Conservation (phyloP, 2,329 filamentous ascomycete species). For the Leptodontidium sp. region DNA sequence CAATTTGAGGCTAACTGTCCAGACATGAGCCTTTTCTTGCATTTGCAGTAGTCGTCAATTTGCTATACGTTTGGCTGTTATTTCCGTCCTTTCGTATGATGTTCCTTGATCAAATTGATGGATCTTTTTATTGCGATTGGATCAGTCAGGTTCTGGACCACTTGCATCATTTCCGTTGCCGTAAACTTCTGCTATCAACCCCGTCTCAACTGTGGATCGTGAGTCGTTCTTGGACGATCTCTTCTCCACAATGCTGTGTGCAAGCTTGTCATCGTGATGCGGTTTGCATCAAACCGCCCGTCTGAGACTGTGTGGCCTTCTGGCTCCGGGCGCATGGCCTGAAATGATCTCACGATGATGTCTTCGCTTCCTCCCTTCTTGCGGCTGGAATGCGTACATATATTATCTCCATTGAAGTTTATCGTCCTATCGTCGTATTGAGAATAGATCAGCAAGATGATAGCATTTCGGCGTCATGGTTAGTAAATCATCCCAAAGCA, state of each 20-base stretch:
- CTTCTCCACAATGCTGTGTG: neutral
- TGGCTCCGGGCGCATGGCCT: slow-evolving; percentile 1
- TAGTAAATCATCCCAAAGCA: too few relatives aligned
- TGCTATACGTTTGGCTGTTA: neutral
- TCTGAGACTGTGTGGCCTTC: neutral
- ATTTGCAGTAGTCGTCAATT: neutral
- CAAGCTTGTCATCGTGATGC: neutral
- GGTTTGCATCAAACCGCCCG: too few relatives aligned
- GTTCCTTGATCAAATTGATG: neutral
- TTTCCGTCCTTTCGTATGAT: neutral
- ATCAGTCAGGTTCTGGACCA: neutral
- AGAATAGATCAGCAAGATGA: slow-evolving; percentile 8
- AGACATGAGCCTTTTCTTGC: neutral
- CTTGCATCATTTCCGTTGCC: neutral
- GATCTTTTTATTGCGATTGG: neutral
- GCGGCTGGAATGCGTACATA: neutral
- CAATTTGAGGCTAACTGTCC: neutral
- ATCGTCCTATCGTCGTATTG: neutral
- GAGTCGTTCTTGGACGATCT: neutral
- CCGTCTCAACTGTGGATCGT: neutral
- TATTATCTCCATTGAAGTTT: neutral
- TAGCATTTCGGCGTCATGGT: too few relatives aligned
- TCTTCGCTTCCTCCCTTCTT: neutral
- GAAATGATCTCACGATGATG: neutral
- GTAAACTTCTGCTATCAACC: neutral